Evolutionary conservation across 2,329 filamentous ascomycete genomes (phyloP), one percentile per base, ranked within the genome.

Genomic region (Chlorencoelia australis): DNA sequence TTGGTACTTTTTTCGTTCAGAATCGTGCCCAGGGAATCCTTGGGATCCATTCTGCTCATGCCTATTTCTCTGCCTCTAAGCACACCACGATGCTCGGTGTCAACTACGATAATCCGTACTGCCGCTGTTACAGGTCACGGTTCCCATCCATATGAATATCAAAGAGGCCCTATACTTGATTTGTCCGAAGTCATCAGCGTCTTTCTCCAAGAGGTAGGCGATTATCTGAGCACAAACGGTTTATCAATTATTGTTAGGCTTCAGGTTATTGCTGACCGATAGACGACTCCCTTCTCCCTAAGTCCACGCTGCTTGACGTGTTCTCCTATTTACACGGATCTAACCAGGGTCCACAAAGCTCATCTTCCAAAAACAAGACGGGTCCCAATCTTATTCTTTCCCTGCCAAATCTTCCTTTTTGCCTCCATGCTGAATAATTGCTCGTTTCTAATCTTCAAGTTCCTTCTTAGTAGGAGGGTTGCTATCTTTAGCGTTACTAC

Each of bases 91-190:
- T 39, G 29, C 36, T 39, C 16, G 22, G 36, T 39, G 17, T 39
- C 18, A 39, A 28, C 36, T 39, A 39, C 24, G 17, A 39, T 39
- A 38, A 38, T 20, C 35, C 30, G 26, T 38, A 38, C 16, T 38
- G 20, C 30, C 21, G 21, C 14, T 38, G 14, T 40, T 18, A 40
- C 28, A 20, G 32, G 36, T n/a, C 17, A 35, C 17, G 33, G 37
- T 32, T 40, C 36, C 33, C 27, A 35, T 18, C 33, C 20, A 36
- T 40, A 40, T 15, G 20, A 40, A 28, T 40, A 40, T 24, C 25
- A 40, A 27, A 32, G 20, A 31, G 37, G 37, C 20, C 37, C 37
- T 36, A 17, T 33, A 20, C 37, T 27, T 13, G 19, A 36, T 36
- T 29, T 35, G 15, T 35, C 25, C 15, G 24, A 17, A 35, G 33